Conservation (phyloP, 306 rosid species). For the Fragaria ananassa region DNA sequence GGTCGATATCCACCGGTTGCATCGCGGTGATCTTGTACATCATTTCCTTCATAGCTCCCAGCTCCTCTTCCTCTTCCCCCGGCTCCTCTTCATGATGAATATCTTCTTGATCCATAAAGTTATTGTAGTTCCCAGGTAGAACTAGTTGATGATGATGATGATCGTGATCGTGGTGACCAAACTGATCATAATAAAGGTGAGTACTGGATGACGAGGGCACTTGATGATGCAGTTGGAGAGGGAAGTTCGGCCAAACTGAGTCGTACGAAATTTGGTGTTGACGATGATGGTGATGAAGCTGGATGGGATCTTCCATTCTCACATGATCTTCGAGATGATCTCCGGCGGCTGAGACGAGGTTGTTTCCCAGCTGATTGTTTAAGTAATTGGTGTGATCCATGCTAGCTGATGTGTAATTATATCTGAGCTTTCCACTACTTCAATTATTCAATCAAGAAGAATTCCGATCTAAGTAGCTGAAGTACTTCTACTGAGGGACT, state of each 20-base stretch:
- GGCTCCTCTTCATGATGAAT: slow-evolving; percentile 17
- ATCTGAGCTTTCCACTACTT: background rate
- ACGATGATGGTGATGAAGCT: slow-evolving; percentile 28
- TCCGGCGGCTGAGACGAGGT: slow-evolving; percentile 1
- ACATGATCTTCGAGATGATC: slow-evolving; percentile 39
- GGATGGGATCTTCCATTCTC: slow-evolving; percentile 29
- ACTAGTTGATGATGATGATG: background rate
- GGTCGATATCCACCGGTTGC: slow-evolving; percentile 97
- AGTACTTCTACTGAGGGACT: background rate
- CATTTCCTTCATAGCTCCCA: slow-evolving; percentile 95
- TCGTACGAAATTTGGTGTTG: background rate
- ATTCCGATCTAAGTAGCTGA: background rate
- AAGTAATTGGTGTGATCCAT: slow-evolving; percentile 48
- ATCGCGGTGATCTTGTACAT: slow-evolving; percentile 90
- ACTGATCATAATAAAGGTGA: slow-evolving; percentile 22
- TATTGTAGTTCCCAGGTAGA: background rate
- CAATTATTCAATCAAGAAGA: background rate
- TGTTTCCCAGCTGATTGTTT: slow-evolving; percentile 31
- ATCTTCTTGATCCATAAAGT: slow-evolving; percentile 21
- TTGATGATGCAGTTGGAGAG: slow-evolving; percentile 24
- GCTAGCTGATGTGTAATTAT: background rate
- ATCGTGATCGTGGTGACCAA: slow-evolving; percentile 16
- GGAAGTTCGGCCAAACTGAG: slow-evolving; percentile 4
- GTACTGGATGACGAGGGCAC: slow-evolving; percentile 13
- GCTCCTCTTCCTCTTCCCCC: slow-evolving; percentile 40